Evolutionary conservation across 1,139 yeast genomes (phyloP), one percentile per base, ranked within the genome.

Genomic region (Ogataea hybrid): DNA sequence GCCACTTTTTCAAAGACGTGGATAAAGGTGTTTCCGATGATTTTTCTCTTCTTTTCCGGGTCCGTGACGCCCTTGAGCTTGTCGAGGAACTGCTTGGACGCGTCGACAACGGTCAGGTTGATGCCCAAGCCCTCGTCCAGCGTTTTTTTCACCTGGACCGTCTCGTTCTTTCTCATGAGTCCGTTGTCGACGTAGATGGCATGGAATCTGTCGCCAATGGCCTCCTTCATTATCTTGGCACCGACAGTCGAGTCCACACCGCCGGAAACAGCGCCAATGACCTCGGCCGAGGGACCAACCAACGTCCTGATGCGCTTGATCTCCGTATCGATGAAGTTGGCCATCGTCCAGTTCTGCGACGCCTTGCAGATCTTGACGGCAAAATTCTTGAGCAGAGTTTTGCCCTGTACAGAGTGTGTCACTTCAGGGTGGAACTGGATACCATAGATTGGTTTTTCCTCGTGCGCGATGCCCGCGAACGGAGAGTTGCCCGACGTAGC

Each of bases 201-300:
- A 61, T 92, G 99, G 85, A 92, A 92, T 67, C 98, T 81, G 62
- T 87, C 94, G 63, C 99, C 99, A 67, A 92, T 92, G 52, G 98
- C 98, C 70, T 87, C 96, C 53, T 89, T 84, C 95, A 92, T 85
- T 64, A 92, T 78, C 74, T 92, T 92, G 53, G 99, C 97, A 53
- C 97, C 99, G 49, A 94, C 98, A 36, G 99, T 92, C 43, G 98
- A 92, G 69, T 92, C 99, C 52, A 94, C 98, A 73, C 99, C 98
- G 62, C 99, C 99, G 48, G 97, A 87, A 57, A 92, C 98, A 43
- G 99, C 99, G 70, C 99, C 99, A 63, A 92, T 92, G 52, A 94
- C 99, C 70, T 92, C 97, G 45, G 96, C 98, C 48, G 90, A 84
- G 54, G 96, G 97, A 46, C 99, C 99, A 54, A 92, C 97, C 57